These are phyloP conservation scores for Sporothrix brunneoviolacea DNA, from an alignment of 2,329 filamentous ascomycete genomes.

Conservation along the genomic window DNA sequence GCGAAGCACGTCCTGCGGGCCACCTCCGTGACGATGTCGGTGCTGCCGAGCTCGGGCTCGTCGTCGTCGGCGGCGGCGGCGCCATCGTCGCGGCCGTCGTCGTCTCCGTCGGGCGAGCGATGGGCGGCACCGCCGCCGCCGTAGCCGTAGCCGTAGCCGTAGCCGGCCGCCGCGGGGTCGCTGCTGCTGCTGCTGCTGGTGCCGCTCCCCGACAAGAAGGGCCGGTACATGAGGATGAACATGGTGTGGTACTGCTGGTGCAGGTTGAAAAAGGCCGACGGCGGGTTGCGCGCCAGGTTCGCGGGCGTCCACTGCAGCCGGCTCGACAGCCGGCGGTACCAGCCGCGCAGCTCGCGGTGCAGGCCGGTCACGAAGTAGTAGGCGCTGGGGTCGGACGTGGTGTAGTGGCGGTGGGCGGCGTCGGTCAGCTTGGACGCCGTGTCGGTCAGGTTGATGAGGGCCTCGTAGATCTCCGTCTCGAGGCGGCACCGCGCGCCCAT, in stretches of 20 bases:
- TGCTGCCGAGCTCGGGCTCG: not conserved
- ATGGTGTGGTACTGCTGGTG: conserved; percentile 13
- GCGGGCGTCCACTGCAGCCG: conserved; percentile 25
- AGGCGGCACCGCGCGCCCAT: conserved; percentile 12
- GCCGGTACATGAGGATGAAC: conserved; percentile 11
- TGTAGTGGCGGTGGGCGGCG: conserved; percentile 8
- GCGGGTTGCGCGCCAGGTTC: conserved; percentile 19
- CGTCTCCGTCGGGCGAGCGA: too few relatives aligned
- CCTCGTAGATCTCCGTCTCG: conserved; percentile 17
- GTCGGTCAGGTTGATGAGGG: conserved; percentile 15
- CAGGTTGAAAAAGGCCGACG: conserved; percentile 9
- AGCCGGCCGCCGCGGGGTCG: too few relatives aligned
- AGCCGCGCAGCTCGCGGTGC: conserved; percentile 14
- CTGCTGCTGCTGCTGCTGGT: too few relatives aligned
- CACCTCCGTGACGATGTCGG: conserved; percentile 10
- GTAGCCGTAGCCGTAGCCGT: too few relatives aligned
- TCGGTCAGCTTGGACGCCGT: conserved; percentile 13
- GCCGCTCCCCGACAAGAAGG: conserved; percentile 15
- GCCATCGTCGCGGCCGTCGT: not conserved
- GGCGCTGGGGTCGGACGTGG: conserved; percentile 11
- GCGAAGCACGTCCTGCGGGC: conserved; percentile 11
- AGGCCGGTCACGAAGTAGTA: conserved; percentile 15
- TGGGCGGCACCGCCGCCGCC: too few relatives aligned
- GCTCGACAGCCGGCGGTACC: conserved; percentile 10
- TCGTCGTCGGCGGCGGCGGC: not conserved